Percentiles rank a stretch among this genome's conserved stretches.
Evolutionary conservation across 306 rosid genomes (phyloP).

Genomic region (Fragaria iinumae): DNA sequence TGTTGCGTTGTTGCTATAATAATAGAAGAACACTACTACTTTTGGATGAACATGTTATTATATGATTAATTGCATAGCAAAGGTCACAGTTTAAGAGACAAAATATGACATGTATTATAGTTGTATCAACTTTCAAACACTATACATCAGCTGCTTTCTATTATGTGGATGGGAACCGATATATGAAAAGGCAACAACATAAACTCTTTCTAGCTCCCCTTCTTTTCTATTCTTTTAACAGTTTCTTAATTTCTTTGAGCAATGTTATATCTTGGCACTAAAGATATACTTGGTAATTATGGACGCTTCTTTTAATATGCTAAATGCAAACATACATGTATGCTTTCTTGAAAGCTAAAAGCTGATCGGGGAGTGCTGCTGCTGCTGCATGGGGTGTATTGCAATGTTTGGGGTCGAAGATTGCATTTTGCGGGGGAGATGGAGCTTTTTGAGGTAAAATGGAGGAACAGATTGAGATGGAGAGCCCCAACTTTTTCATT

Average conservation of each 20-base stretch:
- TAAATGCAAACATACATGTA: background rate
- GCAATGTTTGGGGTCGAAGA: conserved; percentile 31
- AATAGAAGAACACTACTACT: background rate
- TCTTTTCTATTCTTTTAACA: background rate
- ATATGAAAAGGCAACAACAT: conserved; percentile 2
- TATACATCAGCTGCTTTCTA: background rate
- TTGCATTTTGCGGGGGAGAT: conserved; percentile 21
- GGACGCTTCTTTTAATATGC: conserved; percentile 44
- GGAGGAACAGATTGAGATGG: conserved; percentile 12
- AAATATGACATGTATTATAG: background rate
- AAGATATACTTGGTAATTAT: background rate
- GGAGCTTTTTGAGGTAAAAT: conserved; percentile 10
- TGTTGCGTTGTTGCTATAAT: background rate
- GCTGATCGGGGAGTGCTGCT: conserved; percentile 14
- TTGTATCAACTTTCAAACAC: background rate
- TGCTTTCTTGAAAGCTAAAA: conserved; percentile 34
- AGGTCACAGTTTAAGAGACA: background rate
- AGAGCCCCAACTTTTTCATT: background rate
- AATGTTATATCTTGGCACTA: too few relatives aligned
- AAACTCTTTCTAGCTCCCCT: background rate
- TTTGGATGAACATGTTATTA: background rate
- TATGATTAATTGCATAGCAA: background rate
- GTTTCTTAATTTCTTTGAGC: background rate
- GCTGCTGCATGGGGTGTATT: conserved; percentile 15
- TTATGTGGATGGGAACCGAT: conserved; percentile 7